Base-by-base conservation (phyloP, 2,329 filamentous ascomycete genomes). In the Botryotinia narcissicola region DNA sequence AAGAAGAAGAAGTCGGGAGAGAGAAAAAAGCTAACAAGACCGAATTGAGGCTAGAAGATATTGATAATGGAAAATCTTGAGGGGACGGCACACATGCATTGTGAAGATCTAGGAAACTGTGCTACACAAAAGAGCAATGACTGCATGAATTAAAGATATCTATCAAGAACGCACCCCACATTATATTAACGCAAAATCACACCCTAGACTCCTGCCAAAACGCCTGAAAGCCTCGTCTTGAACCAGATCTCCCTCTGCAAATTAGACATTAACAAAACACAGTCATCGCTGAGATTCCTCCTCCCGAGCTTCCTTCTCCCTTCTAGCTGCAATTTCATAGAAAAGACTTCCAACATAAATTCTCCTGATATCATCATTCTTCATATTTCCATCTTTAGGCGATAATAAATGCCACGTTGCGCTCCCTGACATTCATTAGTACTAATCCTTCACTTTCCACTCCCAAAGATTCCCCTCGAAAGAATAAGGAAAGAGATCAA, bases 311-410 rank as follows among this genome's bases (percentile, higher is more conserved):
- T 74, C 32, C 48, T 74, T 75, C 51, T 74, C 68, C 22, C 74
- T 75, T 61, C 78, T 76, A 73, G 82, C 81, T 8, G 81, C 82
- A 73, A 84, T 82, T 32, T 79, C 81, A 74, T 85, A 84, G 75
- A 86, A 87, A 60, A 87, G 82, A 78, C 85, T 86, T 14, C 87
- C 86, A 78, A 88, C 86, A 76, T 85, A 88, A 9, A 87, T 81
- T 12, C 84, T 78, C n/a, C 86, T 79, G 29, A 88, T 82, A 71
- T 90, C 88, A 63, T 90, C 87, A 80, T 90, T 90, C 77, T 80
- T 83, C 81, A 90, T 84, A 69, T 82, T 82, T 0, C 88, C 88
- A 77, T 90, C 86, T 59, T 84, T 83, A 0, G 88, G 87, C 85
- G 85, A 86, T 9, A 89, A 80, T 62, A 90, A 81, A 25, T 89